These are phyloP conservation scores for Blastobotrys illinoisensis DNA, from an alignment of 1,139 yeast genomes.

Conservation along the genomic window DNA sequence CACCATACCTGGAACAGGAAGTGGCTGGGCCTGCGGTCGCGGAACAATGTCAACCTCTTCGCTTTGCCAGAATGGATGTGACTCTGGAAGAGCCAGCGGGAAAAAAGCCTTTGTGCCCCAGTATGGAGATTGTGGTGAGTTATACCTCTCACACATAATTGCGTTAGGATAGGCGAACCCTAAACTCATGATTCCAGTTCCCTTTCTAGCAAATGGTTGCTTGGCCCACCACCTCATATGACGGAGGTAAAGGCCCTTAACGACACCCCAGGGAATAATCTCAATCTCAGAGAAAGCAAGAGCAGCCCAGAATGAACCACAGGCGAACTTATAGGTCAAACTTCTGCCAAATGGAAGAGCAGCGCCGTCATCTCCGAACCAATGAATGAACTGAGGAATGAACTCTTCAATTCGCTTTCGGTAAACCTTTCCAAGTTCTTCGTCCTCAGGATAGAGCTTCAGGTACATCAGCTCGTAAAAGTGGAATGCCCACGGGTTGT, in stretches of 20 bases:
- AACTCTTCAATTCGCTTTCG: constrained; percentile 23
- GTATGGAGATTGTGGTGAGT: constrained; percentile 33
- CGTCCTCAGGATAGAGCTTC: constrained; percentile 17
- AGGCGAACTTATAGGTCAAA: constrained; percentile 30
- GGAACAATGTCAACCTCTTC: constrained; percentile 10
- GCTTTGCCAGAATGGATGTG: constrained; percentile 24
- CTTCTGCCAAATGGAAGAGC: constrained; percentile 31
- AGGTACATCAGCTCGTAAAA: constrained; percentile 28
- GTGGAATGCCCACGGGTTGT: constrained; percentile 33
- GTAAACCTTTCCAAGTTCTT: constrained; percentile 17
- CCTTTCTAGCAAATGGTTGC: constrained; percentile 25
- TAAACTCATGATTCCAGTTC: constrained; percentile 25
- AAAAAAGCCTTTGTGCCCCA: constrained; percentile 32
- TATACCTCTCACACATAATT: constrained; percentile 30
- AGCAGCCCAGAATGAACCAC: constrained; percentile 31
- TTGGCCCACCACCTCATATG: constrained; percentile 32
- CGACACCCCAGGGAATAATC: constrained; percentile 24
- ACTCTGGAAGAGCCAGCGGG: constrained; percentile 19
- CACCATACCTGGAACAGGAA: constrained; percentile 25
- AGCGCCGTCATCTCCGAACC: constrained; percentile 29
- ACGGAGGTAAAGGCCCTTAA: constrained; percentile 27
- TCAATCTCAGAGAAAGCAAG: constrained; percentile 24
- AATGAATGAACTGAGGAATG: constrained; percentile 25
- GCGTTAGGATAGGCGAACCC: constrained; percentile 32
- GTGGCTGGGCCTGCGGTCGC: constrained; percentile 1